Percentiles rank a stretch among this genome's conserved stretches.
These are phyloP conservation scores for Diaporthe eres DNA, from an alignment of 2,329 filamentous ascomycete genomes.

Conservation along the genomic window DNA sequence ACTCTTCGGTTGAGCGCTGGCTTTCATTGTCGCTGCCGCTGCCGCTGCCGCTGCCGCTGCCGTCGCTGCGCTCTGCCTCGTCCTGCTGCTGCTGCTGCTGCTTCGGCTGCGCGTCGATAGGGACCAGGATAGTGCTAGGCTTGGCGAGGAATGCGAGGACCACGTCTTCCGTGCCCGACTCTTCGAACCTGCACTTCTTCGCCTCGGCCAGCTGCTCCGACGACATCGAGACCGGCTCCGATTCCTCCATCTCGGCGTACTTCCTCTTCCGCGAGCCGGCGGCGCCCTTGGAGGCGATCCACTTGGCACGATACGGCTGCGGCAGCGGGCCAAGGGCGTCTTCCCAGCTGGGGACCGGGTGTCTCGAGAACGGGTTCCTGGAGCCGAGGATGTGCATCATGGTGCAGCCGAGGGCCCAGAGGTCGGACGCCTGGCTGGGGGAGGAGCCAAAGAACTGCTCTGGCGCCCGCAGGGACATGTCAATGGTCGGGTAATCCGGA, in stretches of 20 bases:
- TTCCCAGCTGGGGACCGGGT: neutral
- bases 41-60: neutral
- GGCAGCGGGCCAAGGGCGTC: neutral
- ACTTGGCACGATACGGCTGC: neutral
- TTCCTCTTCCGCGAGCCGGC: neutral
- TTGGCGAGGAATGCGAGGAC: neutral
- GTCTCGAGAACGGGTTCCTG: neutral
- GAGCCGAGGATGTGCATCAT: neutral
- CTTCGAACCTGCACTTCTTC: neutral
- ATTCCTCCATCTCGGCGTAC: neutral
- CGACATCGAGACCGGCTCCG: neutral
- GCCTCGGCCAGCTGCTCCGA: neutral
- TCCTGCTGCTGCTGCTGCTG: neutral
- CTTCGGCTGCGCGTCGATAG: no score
- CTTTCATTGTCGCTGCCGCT: neutral
- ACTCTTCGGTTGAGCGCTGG: rapidly evolving
- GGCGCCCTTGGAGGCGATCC: neutral
- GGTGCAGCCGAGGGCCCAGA: neutral
- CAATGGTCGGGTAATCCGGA: neutral
- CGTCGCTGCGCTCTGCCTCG: neutral
- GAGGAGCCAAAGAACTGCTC: neutral
- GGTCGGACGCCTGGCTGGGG: neutral
- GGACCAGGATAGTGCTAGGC: neutral
- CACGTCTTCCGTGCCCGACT: neutral
- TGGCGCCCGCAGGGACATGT: neutral